Conservation (phyloP, 2,329 filamentous ascomycete species). For the Simplicillium aogashimaense region DNA sequence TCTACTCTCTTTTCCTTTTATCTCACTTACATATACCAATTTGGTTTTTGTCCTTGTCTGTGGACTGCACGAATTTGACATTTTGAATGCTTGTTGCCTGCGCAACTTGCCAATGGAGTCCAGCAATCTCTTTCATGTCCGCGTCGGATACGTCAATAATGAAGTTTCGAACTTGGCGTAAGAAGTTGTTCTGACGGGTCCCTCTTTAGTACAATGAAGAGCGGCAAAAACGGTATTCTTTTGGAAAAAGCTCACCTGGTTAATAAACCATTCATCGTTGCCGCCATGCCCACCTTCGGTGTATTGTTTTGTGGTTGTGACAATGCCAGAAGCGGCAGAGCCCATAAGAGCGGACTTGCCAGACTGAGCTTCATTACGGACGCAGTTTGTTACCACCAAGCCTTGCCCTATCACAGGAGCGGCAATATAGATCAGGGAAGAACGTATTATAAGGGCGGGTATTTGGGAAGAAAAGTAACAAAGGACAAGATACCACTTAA, state of each 20-base stretch:
- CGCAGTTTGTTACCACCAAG: no score
- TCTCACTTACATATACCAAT: constrained; percentile 9
- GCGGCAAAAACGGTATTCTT: not conserved
- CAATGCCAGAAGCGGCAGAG: no score
- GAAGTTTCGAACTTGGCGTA: constrained; percentile 54
- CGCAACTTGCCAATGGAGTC: constrained; percentile 53
- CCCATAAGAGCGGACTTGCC: no score
- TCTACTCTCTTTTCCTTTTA: not conserved
- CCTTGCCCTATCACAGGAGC: no score
- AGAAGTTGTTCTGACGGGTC: constrained; percentile 54
- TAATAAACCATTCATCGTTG: constrained; percentile 22
- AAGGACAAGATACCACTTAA: no score
- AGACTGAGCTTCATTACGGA: no score
- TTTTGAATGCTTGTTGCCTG: constrained; percentile 43
- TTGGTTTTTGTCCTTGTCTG: constrained; percentile 9
- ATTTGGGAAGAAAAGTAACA: no score
- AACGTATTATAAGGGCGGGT: no score
- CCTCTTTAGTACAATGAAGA: not conserved
- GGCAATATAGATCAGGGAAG: no score
- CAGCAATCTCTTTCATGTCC: constrained; percentile 31
- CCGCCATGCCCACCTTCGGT: constrained; percentile 2
- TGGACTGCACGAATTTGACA: constrained; percentile 34
- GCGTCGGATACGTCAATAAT: constrained; percentile 26
- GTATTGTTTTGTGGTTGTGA: no score
- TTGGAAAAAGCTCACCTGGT: constrained; percentile 5